Conservation (phyloP, 2,329 filamentous ascomycete species). For the Ceratocystis variospora region DNA sequence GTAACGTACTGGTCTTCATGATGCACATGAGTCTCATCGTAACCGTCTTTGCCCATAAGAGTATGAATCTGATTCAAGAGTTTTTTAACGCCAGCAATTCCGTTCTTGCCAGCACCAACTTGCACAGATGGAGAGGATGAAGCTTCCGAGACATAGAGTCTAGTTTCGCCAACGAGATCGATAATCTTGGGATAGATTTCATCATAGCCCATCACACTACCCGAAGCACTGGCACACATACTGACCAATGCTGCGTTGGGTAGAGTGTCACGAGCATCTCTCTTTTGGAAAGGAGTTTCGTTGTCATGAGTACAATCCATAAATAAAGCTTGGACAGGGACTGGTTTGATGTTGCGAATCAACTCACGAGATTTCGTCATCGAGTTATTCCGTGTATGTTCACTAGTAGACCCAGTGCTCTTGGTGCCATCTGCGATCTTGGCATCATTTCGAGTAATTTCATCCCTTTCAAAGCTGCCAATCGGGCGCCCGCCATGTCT, state of each 20-base stretch:
- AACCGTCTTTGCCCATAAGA: conserved; percentile 88
- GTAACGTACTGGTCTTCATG: conserved; percentile 95
- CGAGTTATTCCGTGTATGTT: conserved; percentile 21
- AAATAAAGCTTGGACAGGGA: conserved; percentile 81
- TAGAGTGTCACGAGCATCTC: conserved; percentile 84
- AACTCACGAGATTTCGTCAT: conserved; percentile 42
- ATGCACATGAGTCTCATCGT: conserved; percentile 90
- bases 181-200: conserved; percentile 88
- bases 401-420: background rate
- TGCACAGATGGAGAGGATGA: conserved; percentile 48
- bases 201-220: conserved; percentile 96
- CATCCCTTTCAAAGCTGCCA: conserved; percentile 91
- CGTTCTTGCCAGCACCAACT: conserved; percentile 57
- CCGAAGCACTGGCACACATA: conserved; percentile 90
- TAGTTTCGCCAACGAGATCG: conserved; percentile 82
- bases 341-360: conserved; percentile 70
- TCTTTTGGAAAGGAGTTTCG: conserved; percentile 86
- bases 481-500: conserved; percentile 87
- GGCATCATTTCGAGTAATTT: conserved; percentile 52
- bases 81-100: conserved; percentile 83
- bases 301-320: conserved; percentile 99
- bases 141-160: conserved; percentile 66
- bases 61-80: conserved; percentile 89
- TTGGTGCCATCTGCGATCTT: conserved; percentile 13
- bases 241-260: conserved; percentile 86